Evolutionary conservation across 768 basidiomycete species (phyloP).

Genomic region (Rhodotorula taiwanensis): DNA sequence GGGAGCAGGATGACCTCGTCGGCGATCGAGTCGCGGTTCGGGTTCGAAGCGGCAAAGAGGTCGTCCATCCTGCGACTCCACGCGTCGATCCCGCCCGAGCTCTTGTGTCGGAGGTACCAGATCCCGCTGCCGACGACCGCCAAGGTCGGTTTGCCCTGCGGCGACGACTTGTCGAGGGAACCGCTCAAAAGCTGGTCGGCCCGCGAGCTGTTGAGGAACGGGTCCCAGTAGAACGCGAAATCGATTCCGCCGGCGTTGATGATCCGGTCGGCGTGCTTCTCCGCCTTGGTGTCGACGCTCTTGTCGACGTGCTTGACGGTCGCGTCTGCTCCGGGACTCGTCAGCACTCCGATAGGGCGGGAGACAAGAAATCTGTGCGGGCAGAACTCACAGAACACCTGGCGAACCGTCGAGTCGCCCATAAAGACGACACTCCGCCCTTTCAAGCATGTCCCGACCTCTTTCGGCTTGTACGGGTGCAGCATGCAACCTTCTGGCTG

Average conservation of each 20-base stretch:
- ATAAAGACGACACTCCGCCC: constrained; percentile 63
- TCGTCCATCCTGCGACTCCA: constrained; percentile 71
- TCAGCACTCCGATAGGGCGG: constrained; percentile 60
- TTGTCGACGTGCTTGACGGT: constrained; percentile 51
- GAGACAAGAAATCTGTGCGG: no score
- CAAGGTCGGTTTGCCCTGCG: constrained; percentile 51
- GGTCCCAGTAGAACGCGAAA: constrained; percentile 72
- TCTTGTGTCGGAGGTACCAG: constrained; percentile 77
- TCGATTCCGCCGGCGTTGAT: constrained; percentile 52
- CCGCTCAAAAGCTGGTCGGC: constrained; percentile 51
- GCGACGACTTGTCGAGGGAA: constrained; percentile 29
- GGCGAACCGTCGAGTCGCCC: constrained; percentile 76
- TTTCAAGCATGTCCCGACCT: constrained; percentile 55
- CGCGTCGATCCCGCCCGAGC: constrained; percentile 63
- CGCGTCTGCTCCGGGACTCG: constrained; percentile 35
- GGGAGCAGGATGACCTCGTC: constrained; percentile 73
- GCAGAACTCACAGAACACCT: constrained; percentile 63
- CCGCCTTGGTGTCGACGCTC: constrained; percentile 49
- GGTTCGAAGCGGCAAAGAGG: constrained; percentile 50
- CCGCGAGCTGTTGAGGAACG: constrained; percentile 67
- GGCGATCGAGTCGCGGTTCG: constrained; percentile 49
- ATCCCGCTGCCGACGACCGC: constrained; percentile 78
- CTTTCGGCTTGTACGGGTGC: constrained; percentile 55
- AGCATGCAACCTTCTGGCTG: constrained; percentile 88
- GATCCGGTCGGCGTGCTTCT: constrained; percentile 64